Conservation (phyloP, 1,284 basidiomycete genomes). For the Ustilago bromivora region DNA sequence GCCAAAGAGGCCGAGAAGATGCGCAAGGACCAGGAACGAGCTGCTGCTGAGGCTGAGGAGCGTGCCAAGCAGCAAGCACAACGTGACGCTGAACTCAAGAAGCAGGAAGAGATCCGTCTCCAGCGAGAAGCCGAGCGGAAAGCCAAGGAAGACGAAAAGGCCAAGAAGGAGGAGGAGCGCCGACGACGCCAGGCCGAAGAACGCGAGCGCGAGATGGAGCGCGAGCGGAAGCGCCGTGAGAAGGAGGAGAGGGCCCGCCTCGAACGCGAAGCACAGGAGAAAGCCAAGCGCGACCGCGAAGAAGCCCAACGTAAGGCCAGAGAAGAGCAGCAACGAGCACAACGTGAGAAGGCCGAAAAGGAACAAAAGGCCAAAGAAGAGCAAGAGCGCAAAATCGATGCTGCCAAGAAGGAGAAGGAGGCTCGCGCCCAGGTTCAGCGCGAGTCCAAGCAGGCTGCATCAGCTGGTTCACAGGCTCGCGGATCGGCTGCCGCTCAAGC, state of each 20-base stretch:
- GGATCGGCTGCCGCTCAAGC: conserved; percentile 14
- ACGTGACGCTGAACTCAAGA: conserved; percentile 71
- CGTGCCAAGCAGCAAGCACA: conserved; percentile 78
- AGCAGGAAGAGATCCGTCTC: conserved; percentile 79
- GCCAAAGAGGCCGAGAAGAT: conserved; percentile 81
- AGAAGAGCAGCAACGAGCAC: conserved; percentile 73
- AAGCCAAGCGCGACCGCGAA: conserved; percentile 71
- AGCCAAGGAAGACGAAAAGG: conserved; percentile 72
- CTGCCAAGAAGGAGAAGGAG: conserved; percentile 53
- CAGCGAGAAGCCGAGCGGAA: conserved; percentile 72
- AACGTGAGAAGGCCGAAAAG: conserved; percentile 66
- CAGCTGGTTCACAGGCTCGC: conserved; percentile 23
- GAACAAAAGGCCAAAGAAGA: conserved; percentile 49
- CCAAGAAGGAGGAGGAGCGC: conserved; percentile 72
- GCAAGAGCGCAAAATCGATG: conserved; percentile 49
- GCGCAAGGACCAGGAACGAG: conserved; percentile 78
- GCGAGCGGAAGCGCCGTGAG: conserved; percentile 78
- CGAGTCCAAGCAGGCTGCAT: conserved; percentile 71
- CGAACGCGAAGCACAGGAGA: conserved; percentile 60
- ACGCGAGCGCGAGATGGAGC: conserved; percentile 71
- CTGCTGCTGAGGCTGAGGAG: conserved; percentile 72
- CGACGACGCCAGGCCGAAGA: conserved; percentile 75
- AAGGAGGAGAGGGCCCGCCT: conserved; percentile 77
- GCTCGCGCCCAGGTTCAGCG: conserved; percentile 71
- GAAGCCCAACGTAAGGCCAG: conserved; percentile 66